A percentile compares a stretch with the other conserved stretches of the same genome.
These are phyloP conservation scores for Cercospora sp. DNA, from an alignment of 2,329 filamentous ascomycete species.

Conservation along the genomic window DNA sequence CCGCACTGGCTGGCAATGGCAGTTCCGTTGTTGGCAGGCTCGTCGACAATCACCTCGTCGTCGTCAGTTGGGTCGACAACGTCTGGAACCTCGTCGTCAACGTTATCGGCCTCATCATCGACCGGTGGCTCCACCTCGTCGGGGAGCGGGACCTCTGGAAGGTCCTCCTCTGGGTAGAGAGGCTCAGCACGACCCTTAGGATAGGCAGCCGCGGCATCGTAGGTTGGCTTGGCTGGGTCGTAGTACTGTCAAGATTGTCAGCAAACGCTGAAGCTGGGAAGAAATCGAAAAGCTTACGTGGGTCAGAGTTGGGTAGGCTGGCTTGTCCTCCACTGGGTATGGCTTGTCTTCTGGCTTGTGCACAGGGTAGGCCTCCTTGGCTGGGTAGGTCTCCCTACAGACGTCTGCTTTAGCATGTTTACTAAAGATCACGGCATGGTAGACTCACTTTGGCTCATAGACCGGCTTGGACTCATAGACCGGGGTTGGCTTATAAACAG, in stretches of 20 bases:
- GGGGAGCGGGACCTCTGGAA: background rate
- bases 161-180: background rate
- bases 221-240: background rate
- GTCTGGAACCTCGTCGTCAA: background rate
- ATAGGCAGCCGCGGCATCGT: background rate
- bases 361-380: slow-evolving; percentile 1
- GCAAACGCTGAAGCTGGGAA: background rate
- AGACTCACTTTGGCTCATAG: background rate
- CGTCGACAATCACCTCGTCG: slow-evolving; percentile 3
- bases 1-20: slow-evolving; percentile 3
- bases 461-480: no score
- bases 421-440: background rate
- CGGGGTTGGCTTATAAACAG: background rate
- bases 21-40: background rate
- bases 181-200: background rate
- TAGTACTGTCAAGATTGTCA: background rate
- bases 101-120: background rate
- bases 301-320: background rate
- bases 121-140: background rate
- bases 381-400: background rate
- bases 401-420: background rate
- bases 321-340: background rate
- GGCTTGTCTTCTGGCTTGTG: background rate
- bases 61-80: slow-evolving; percentile 1
- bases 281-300: background rate